A percentile compares a stretch with the other conserved stretches of the same genome.
phyloP scores from a whole-genome alignment of 78 protist genomes.

The Cavenderia fasciculata region DNA sequence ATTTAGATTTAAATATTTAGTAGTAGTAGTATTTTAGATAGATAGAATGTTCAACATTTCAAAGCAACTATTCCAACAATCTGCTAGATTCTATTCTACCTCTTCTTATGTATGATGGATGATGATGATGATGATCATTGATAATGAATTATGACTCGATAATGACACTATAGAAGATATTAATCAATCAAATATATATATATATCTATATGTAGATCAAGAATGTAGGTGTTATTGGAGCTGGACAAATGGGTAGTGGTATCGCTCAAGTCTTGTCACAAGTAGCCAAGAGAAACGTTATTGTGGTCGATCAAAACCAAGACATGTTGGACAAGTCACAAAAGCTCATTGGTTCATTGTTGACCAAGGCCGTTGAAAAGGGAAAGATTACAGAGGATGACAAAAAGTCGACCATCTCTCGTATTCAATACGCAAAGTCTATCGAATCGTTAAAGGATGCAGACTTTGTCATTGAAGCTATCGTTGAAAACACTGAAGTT shows the following conservation, averaged over 20 bases:
- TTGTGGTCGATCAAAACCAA: conserved; percentile 63
- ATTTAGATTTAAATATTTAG: too few species aligned
- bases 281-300: conserved; percentile 75
- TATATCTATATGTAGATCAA: conserved; percentile 14
- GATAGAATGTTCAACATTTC: too few species aligned
- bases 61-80: too few species aligned
- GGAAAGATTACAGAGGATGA: conserved; percentile 80
- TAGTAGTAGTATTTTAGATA: too few species aligned
- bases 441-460: conserved; percentile 8
- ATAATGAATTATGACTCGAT: too few species aligned
- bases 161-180: too few species aligned
- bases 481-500: conserved; percentile 83
- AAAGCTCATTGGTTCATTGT: conserved; percentile 13
- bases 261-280: conserved; percentile 86
- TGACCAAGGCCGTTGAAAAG: conserved; percentile 74
- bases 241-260: conserved; percentile 93
- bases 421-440: conserved; percentile 52
- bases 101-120: too few species aligned
- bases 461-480: conserved; percentile 89
- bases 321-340: conserved; percentile 45
- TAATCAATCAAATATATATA: too few species aligned
- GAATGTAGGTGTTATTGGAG: conserved; percentile 82
- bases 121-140: too few species aligned
- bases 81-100: too few species aligned
- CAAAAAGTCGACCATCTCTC: neutral